Evolutionary conservation across 2,329 filamentous ascomycete genomes (phyloP).

Genomic region (Phyllachora maydis): DNA sequence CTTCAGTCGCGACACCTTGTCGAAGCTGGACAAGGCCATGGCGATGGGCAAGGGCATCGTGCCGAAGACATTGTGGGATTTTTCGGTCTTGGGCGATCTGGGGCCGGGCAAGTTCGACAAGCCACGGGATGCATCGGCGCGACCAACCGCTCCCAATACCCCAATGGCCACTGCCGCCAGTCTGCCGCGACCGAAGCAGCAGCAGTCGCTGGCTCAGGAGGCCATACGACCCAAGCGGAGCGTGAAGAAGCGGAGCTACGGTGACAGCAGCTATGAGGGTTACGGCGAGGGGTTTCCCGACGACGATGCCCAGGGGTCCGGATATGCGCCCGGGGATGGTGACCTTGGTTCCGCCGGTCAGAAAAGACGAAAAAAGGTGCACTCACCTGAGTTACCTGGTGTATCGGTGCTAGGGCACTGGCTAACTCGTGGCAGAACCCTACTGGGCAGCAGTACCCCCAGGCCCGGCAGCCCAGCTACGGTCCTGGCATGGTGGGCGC

Average conservation of each 20-base stretch:
- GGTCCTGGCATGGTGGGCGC: conserved; percentile 37
- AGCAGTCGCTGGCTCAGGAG: conserved; percentile 18
- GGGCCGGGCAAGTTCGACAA: conserved; percentile 18
- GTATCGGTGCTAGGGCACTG: no score
- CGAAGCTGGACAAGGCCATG: conserved; percentile 25
- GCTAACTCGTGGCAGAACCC: conserved; percentile 21
- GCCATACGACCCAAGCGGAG: conserved; percentile 38
- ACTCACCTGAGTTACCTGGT: no score
- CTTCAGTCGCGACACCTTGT: conserved; percentile 20
- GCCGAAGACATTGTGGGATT: conserved; percentile 33
- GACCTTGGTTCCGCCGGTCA: conserved; percentile 29
- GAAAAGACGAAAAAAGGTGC: conserved; percentile 48
- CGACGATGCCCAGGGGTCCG: conserved; percentile 38
- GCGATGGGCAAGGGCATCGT: conserved; percentile 37
- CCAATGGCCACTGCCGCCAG: conserved; percentile 16
- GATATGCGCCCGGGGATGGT: conserved; percentile 54
- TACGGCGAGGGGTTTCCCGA: conserved; percentile 54
- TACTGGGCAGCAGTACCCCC: conserved; percentile 17
- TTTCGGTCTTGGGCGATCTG: conserved; percentile 35
- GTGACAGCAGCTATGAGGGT: conserved; percentile 53
- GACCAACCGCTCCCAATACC: conserved; percentile 30
- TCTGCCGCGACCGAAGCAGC: conserved; percentile 16
- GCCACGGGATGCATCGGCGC: conserved; percentile 19
- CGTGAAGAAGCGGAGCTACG: conserved; percentile 56
- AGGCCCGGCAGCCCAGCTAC: conserved; percentile 29